phyloP scores from a whole-genome alignment of 345 rosid genomes.

The Pistacia atlantica region DNA sequence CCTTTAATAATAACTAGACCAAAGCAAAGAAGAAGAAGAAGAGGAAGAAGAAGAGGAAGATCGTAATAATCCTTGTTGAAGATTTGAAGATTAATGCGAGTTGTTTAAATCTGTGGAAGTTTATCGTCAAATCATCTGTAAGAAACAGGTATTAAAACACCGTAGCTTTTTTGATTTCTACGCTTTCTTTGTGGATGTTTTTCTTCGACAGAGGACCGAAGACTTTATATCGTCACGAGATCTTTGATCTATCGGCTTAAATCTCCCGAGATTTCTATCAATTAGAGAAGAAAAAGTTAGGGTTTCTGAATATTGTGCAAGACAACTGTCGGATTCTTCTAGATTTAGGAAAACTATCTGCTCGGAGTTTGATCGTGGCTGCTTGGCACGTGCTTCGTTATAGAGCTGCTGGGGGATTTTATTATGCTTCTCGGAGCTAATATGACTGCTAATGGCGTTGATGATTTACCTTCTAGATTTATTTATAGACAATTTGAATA shows the following conservation, averaged over 20 bases:
- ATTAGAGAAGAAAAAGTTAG: background rate
- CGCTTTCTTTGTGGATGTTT: constrained; percentile 36
- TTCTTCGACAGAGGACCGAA: constrained; percentile 14
- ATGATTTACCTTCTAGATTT: constrained; percentile 21
- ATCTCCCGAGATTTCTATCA: background rate
- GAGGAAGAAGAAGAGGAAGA: background rate
- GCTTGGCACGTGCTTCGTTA: background rate
- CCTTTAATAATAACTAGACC: background rate
- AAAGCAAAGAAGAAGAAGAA: no score
- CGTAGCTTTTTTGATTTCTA: constrained; percentile 38
- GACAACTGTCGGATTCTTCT: background rate
- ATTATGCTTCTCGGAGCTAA: constrained; percentile 1
- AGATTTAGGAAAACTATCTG: background rate
- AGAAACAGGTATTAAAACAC: constrained; percentile 26
- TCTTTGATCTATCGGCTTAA: constrained; percentile 6
- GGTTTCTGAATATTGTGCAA: background rate
- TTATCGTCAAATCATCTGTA: constrained; percentile 1
- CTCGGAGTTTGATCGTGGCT: background rate
- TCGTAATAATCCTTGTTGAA: background rate
- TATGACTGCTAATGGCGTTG: constrained; percentile 17
- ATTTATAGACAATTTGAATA: background rate
- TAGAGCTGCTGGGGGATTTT: background rate
- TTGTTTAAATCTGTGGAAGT: constrained; percentile 10
- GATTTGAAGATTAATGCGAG: constrained; percentile 21
- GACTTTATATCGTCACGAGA: background rate